Evolutionary conservation across 176 grass and related monocot genomes (phyloP), one percentile per base, ranked within the genome.

Genomic region (Carex cristatella): DNA sequence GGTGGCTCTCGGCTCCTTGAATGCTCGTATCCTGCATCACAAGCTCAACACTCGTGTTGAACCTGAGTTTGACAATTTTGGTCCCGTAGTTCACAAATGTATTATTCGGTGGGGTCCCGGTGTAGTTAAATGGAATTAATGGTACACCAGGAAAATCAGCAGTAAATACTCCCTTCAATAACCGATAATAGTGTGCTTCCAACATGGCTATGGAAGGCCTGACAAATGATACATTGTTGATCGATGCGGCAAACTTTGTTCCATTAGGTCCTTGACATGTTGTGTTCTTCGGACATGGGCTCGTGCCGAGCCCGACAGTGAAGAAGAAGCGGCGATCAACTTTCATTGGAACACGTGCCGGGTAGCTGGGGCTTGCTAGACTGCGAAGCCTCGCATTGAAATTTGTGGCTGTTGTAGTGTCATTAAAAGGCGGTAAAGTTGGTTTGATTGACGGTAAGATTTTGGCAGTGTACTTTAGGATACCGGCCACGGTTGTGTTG

Each of bases 1-100:
- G 94, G 83, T 95, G 94, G 85, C 89, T 93, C 89, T 95, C 94
- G 46, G 79, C 91, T 40, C 87, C 85, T 60, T 53, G 83, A 77
- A 95, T 89, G 80, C 86, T 89, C 5, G 94, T 95, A 46, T 88
- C 94, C 81, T 95, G 91, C 87, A 95, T 16, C 83, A 95, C 91
- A 14, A 95, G 76, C 83, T 95, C 91, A n/a, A 93, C 85, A 0
- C 74, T 86, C 10, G 91, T 72, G 79, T 93, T 93, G 83, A 93
- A 95, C 30, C 0, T 0, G 44, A 93, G 85, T 68, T 83, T 87
- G 75, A 88, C 81, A 35, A 88, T 68, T 81, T 88, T 81, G 0
- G 94, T 93, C 18, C 87, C 91, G 27, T 92, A 83, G 19, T 15
- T 71, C 67, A 92, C 89, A 55, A 93, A 90, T 32, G 88, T 89